Conservation (phyloP, 148 eudicot species). For the Heliamphora exappendiculata region DNA sequence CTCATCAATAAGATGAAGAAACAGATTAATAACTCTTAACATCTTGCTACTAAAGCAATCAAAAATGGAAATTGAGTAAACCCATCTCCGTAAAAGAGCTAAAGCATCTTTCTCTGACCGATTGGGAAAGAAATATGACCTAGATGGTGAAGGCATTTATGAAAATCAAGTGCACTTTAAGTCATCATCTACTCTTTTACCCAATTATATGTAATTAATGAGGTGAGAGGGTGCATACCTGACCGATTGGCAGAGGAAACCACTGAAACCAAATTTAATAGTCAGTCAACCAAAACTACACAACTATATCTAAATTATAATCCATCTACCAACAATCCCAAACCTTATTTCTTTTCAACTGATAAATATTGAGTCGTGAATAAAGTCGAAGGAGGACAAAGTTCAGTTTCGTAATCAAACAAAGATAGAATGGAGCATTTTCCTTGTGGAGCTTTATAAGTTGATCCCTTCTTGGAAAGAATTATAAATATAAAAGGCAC, state of each 20-base stretch:
- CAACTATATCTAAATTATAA: neutral
- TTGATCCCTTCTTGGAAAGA: neutral
- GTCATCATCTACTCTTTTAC: too few relatives aligned
- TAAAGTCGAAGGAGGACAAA: neutral
- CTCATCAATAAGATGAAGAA: neutral
- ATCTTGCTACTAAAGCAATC: neutral
- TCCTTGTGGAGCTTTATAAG: neutral
- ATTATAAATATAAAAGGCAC: neutral
- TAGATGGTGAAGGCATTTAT: neutral
- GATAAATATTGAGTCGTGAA: neutral
- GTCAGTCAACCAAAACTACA: neutral
- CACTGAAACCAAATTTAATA: neutral
- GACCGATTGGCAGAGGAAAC: neutral
- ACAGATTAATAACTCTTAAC: neutral
- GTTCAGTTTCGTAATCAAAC: neutral
- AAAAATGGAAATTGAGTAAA: neutral
- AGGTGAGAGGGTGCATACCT: neutral
- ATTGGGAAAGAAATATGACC: neutral
- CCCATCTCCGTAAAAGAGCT: neutral
- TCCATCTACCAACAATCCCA: neutral
- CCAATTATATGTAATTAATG: neutral
- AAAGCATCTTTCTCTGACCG: neutral
- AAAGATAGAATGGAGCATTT: neutral
- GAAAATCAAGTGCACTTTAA: neutral
- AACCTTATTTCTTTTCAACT: constrained; percentile 1